phyloP scores from a whole-genome alignment of 768 basidiomycete species.

The Candolleomyces eurysporus region DNA sequence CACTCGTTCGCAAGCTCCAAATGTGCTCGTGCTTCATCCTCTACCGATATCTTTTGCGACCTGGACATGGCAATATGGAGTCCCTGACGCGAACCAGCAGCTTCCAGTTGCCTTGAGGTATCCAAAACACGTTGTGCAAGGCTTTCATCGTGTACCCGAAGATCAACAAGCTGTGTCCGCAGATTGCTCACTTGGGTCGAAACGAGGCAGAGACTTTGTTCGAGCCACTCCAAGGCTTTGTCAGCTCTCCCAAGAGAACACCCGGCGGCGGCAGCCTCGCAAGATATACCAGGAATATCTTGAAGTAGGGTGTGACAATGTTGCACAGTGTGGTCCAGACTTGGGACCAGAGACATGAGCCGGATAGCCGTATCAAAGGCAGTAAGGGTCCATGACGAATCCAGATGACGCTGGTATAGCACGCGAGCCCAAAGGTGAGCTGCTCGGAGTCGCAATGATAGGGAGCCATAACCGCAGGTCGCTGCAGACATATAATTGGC shows the following conservation, averaged over 20 bases:
- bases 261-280: slow-evolving; percentile 22
- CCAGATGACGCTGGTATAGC: background rate
- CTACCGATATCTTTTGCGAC: too few species aligned
- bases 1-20: background rate
- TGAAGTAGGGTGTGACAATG: background rate
- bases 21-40: background rate
- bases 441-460: background rate
- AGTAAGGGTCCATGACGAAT: background rate
- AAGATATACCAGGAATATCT: too few species aligned
- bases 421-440: slow-evolving; percentile 12
- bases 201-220: slow-evolving; percentile 24
- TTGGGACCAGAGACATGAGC: background rate
- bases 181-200: slow-evolving; percentile 29
- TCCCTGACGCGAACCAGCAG: too few species aligned
- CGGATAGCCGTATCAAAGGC: background rate
- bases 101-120: slow-evolving; percentile 15
- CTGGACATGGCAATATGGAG: background rate
- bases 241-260: slow-evolving; percentile 17
- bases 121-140: slow-evolving; percentile 12
- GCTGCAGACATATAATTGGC: slow-evolving; percentile 3
- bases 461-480: too few species aligned
- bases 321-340: slow-evolving; percentile 6
- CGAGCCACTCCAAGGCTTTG: slow-evolving; percentile 32
- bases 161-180: too few species aligned
- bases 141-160: too few species aligned